These are phyloP conservation scores for Lumnitzera littorea DNA, from an alignment of 345 rosid genomes.

Conservation along the genomic window DNA sequence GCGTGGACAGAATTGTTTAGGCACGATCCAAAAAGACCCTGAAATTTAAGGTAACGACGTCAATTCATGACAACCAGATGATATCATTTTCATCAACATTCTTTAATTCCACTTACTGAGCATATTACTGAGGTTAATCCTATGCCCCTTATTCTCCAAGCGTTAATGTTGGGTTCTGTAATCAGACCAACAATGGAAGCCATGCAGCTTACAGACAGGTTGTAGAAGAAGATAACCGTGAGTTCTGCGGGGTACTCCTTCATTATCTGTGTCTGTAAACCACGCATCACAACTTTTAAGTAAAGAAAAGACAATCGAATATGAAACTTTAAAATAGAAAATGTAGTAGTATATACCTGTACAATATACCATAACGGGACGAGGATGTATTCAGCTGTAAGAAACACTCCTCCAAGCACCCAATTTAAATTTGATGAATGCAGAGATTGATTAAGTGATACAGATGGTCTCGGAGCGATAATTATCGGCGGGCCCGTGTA, in stretches of 20 bases:
- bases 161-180: slow-evolving; percentile 39
- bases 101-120: slow-evolving; percentile 42
- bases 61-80: neutral
- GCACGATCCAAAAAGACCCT: slow-evolving; percentile 68
- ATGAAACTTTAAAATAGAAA: too few species aligned
- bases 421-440: slow-evolving; percentile 44
- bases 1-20: slow-evolving; percentile 44
- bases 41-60: neutral
- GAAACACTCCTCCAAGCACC: slow-evolving; percentile 68
- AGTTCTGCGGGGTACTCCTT: slow-evolving; percentile 81
- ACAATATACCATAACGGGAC: slow-evolving; percentile 85
- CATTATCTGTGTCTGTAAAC: slow-evolving; percentile 68
- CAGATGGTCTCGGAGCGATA: slow-evolving; percentile 23
- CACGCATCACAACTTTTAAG: neutral
- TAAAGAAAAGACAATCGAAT: neutral
- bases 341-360: slow-evolving; percentile 36
- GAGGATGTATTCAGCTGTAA: slow-evolving; percentile 55
- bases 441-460: slow-evolving; percentile 16
- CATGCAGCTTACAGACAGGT: slow-evolving; percentile 52
- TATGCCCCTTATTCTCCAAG: slow-evolving; percentile 52
- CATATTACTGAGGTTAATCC: slow-evolving; percentile 67
- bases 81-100: neutral
- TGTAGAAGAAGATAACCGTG: slow-evolving; percentile 73
- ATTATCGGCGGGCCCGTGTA: slow-evolving; percentile 63
- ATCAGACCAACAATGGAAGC: slow-evolving; percentile 48